phyloP scores from a whole-genome alignment of 108 stramenopile species.

The Fragilariopsis cylindrus region DNA sequence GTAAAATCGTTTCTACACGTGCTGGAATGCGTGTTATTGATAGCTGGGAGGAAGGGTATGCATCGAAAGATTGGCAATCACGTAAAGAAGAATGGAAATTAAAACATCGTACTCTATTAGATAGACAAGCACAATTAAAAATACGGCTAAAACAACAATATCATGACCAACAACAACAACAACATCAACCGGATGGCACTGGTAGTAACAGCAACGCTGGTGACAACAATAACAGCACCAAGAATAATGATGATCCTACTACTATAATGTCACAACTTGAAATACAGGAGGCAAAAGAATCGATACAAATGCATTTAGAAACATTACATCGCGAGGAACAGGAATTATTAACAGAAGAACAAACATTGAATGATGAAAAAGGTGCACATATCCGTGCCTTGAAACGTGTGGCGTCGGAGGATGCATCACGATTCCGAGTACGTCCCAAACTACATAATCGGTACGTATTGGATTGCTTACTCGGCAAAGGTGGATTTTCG shows the following conservation, averaged over 20 bases:
- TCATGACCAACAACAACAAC: neutral
- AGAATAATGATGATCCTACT: conserved; percentile 21
- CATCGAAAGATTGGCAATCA: conserved; percentile 46
- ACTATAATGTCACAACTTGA: conserved; percentile 41
- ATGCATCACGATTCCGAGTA: conserved; percentile 69
- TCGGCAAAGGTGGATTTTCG: conserved; percentile 98
- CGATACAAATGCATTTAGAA: conserved; percentile 66
- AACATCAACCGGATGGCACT: neutral
- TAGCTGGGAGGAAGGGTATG: conserved; percentile 86
- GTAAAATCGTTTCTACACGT: conserved; percentile 61
- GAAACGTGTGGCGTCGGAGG: conserved; percentile 83
- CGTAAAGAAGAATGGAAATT: conserved; percentile 42
- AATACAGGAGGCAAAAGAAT: conserved; percentile 48
- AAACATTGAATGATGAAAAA: conserved; percentile 70
- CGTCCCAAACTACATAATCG: conserved; percentile 86
- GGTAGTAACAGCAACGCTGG: neutral
- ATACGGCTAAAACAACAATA: neutral
- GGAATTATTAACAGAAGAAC: conserved; percentile 65
- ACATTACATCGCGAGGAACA: conserved; percentile 53
- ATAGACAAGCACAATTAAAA: conserved; percentile 16
- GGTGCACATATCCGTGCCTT: conserved; percentile 69
- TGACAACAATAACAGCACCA: neutral
- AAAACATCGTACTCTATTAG: conserved; percentile 46
- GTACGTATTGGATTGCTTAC: conserved; percentile 86
- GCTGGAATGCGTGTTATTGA: conserved; percentile 61